Percentiles rank a stretch among this genome's conserved stretches.
phyloP scores from a whole-genome alignment of 2,329 filamentous ascomycete species.

The Hymenoscyphus repandus region DNA sequence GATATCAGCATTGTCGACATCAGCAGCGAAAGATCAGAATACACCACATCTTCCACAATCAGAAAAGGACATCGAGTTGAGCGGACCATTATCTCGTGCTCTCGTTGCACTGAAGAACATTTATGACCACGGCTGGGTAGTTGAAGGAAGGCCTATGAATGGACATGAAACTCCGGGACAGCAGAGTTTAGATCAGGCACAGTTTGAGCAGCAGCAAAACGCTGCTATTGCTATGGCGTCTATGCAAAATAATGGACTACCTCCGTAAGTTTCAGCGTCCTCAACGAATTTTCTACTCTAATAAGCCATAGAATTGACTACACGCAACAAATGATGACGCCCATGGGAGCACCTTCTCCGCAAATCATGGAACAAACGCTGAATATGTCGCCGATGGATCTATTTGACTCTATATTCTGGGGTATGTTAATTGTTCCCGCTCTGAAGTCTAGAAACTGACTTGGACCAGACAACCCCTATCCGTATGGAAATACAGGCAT shows the following conservation, averaged over 20 bases:
- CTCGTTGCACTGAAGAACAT: slow-evolving; percentile 59
- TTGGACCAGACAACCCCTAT: neutral
- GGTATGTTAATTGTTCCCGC: slow-evolving; percentile 36
- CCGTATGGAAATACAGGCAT: neutral
- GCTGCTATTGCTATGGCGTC: slow-evolving; percentile 61
- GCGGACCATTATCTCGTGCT: slow-evolving; percentile 54
- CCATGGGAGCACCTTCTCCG: slow-evolving; percentile 35
- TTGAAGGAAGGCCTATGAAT: slow-evolving; percentile 34
- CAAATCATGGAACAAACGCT: slow-evolving; percentile 48
- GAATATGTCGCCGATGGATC: slow-evolving; percentile 61
- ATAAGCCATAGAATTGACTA: slow-evolving; percentile 33
- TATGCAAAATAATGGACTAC: slow-evolving; percentile 51
- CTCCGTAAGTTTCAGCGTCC: slow-evolving; percentile 22
- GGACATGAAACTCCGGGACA: slow-evolving; percentile 9
- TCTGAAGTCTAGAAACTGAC: neutral
- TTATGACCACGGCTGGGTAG: slow-evolving; percentile 58
- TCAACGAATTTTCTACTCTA: neutral
- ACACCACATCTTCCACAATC: slow-evolving; percentile 17
- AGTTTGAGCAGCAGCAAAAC: slow-evolving; percentile 44
- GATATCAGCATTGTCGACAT: slow-evolving; percentile 58
- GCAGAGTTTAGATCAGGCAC: slow-evolving; percentile 18
- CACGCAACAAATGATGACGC: slow-evolving; percentile 33
- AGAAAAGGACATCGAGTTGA: slow-evolving; percentile 30
- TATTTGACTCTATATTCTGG: slow-evolving; percentile 65
- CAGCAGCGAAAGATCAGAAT: slow-evolving; percentile 53